These are phyloP conservation scores for Saitozyma podzolica DNA, from an alignment of 768 basidiomycete genomes.

Conservation along the genomic window DNA sequence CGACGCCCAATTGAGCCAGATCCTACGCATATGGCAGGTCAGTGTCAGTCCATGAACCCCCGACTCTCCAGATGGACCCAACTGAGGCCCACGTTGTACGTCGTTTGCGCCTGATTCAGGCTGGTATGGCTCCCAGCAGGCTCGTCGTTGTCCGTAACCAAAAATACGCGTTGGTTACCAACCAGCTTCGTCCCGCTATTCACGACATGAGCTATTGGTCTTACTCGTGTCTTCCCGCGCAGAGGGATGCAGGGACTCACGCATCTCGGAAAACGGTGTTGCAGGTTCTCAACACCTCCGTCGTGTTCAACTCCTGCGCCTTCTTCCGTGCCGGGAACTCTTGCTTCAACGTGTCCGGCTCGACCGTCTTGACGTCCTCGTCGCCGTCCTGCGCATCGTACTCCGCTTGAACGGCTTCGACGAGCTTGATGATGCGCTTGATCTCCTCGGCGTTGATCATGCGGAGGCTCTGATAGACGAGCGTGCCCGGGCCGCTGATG, in stretches of 20 bases:
- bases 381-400: constrained; percentile 58
- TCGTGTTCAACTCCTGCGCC: constrained; percentile 68
- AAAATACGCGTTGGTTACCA: constrained; percentile 86
- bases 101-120: constrained; percentile 40
- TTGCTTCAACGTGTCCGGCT: constrained; percentile 59
- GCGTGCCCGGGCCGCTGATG: constrained; percentile 53
- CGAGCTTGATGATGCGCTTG: constrained; percentile 70
- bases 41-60: not conserved
- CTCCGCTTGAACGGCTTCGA: constrained; percentile 66
- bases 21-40: constrained; percentile 22
- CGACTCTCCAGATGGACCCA: not conserved
- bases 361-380: constrained; percentile 16
- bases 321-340: constrained; percentile 65
- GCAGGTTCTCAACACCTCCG: constrained; percentile 86
- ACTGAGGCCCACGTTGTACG: constrained; percentile 31
- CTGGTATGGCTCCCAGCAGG: constrained; percentile 54
- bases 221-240: too few species aligned
- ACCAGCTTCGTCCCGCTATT: constrained; percentile 61
- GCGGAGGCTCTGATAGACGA: constrained; percentile 72
- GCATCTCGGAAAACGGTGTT: constrained; percentile 86
- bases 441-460: constrained; percentile 79
- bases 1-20: constrained; percentile 36
- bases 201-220: too few species aligned
- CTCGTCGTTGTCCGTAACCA: constrained; percentile 87
- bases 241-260: constrained; percentile 56